These are phyloP conservation scores for Silene vulgaris DNA, from an alignment of 179 eudicot genomes.

Conservation along the genomic window DNA sequence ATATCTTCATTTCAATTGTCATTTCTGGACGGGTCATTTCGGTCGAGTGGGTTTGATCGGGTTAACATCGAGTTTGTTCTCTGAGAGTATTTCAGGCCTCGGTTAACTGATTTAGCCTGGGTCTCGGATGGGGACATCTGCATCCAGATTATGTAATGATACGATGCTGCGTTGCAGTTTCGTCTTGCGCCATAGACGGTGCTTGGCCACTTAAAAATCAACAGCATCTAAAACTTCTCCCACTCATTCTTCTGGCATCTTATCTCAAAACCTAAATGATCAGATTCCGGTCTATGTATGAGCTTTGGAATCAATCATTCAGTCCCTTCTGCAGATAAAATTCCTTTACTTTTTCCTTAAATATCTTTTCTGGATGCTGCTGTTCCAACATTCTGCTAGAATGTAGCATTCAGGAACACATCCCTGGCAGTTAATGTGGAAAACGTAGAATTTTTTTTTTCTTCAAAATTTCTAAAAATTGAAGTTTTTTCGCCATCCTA, in stretches of 20 bases:
- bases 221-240: neutral
- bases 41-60: no score
- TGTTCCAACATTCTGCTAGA: neutral
- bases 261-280: slow-evolving; percentile 1
- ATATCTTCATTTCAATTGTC: no score
- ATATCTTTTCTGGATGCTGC: no score
- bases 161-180: neutral
- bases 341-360: neutral
- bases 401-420: neutral
- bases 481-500: neutral
- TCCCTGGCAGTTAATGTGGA: neutral
- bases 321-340: neutral
- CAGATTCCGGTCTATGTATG: neutral
- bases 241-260: neutral
- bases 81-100: no score
- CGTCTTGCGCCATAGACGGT: neutral
- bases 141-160: neutral
- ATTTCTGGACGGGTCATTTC: no score
- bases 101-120: no score
- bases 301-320: slow-evolving; percentile 1
- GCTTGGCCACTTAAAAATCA: neutral
- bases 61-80: no score
- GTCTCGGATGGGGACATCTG: neutral
- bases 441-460: neutral
- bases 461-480: neutral